Conservation (phyloP, 208 protist genomes). For the Acanthamoeba castellanii region DNA sequence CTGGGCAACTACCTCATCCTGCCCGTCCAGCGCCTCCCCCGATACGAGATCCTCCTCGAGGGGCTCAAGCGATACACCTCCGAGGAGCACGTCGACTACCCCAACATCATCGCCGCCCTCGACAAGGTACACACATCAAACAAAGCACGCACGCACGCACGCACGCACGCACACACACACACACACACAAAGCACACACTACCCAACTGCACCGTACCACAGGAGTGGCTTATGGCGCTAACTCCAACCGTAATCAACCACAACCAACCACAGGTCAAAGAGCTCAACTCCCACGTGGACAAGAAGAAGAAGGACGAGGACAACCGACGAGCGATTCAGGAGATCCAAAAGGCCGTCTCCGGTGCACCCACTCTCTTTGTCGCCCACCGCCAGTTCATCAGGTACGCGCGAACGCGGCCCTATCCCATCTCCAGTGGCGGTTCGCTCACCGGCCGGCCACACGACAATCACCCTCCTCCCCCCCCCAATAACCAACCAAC, state of each 20-base stretch:
- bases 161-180: no score
- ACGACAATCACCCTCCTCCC: no score
- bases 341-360: neutral
- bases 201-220: no score
- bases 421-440: neutral
- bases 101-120: slow-evolving; percentile 44
- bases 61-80: slow-evolving; percentile 15
- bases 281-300: slow-evolving; percentile 19
- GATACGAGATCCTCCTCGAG: slow-evolving; percentile 58
- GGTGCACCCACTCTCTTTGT: neutral
- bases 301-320: slow-evolving; percentile 62
- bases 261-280: neutral
- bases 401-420: neutral
- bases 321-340: slow-evolving; percentile 17
- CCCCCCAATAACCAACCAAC: no score
- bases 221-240: no score
- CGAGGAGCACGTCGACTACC: slow-evolving; percentile 54
- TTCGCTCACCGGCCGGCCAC: neutral
- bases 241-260: neutral
- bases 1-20: slow-evolving; percentile 57
- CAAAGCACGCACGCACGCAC: neutral
- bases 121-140: slow-evolving; percentile 7
- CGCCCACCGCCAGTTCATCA: slow-evolving; percentile 19
- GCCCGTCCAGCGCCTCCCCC: slow-evolving; percentile 31
- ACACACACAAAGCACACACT: no score